Evolutionary conservation across 148 eudicot species (phyloP).

Genomic region (Rhododendron henanense): DNA sequence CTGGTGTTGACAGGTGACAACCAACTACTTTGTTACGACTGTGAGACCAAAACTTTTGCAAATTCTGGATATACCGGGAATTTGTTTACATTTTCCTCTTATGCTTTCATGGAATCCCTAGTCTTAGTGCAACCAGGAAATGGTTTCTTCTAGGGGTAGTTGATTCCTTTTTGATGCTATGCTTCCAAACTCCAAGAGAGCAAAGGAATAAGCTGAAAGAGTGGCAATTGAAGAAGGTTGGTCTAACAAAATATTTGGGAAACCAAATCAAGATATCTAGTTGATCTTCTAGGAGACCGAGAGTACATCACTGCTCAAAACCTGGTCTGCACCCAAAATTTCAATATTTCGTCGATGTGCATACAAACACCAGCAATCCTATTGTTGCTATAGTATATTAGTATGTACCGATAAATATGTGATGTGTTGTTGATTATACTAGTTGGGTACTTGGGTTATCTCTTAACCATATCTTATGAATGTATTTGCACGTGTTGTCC

Average conservation of each 20-base stretch:
- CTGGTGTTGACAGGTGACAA: background rate
- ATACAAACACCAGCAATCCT: background rate
- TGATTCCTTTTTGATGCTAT: background rate
- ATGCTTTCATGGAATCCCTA: background rate
- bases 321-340: background rate
- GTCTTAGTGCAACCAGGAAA: background rate
- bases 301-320: background rate
- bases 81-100: background rate
- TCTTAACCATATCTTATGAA: background rate
- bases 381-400: background rate
- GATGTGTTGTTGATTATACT: background rate
- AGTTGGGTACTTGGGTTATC: background rate
- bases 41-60: background rate
- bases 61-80: background rate
- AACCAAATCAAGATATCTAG: background rate
- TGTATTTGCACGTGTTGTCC: background rate
- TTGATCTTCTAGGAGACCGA: background rate
- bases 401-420: background rate
- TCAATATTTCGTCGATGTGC: background rate
- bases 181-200: background rate
- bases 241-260: background rate
- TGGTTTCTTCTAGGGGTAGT: background rate
- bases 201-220: background rate
- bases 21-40: background rate
- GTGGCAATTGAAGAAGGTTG: background rate